Base-by-base conservation (phyloP, 495 filamentous ascomycete species). In the Aspergillus affinis region DNA sequence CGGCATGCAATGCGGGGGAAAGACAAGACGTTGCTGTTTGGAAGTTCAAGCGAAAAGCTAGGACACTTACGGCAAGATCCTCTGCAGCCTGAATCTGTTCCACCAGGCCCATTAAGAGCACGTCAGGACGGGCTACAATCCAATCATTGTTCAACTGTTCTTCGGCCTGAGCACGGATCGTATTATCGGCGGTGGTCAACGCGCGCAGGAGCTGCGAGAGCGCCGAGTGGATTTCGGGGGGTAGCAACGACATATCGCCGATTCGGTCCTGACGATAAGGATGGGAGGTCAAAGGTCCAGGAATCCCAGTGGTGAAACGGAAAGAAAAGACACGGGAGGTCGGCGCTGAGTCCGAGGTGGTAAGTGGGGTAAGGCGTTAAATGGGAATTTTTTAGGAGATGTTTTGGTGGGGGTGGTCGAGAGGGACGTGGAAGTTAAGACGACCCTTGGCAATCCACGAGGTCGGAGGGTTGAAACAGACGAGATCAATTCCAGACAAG, bases 181-280 rank as follows among this genome's bases (percentile, higher is more conserved):
- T 75, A 75, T 99, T 99, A 79, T 99, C 92, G 64, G 91, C 74
- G n/a, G 92, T 92, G 73, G 90, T 87, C 59, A 99, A 83, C 48
- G 85, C 91, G 78, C 87, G 84, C 61, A 98, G 84, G 63, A 99
- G 85, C 82, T 91, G 88, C 50, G 81, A 81, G 67, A 99, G 89
- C 73, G 91, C 89, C 64, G 84, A 79, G 75, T 90, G 89, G 71
- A 92, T 81, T 64, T 96, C 89, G 55, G 87, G 78, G 61, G 92
- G 87, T 17, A 98, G 84, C 58, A 95, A 66, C 65, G 92, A 93
- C 93, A 97, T 97, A 63, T 62, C 83, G 72, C 55, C 58, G 36
- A 41, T 41, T 13, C 9, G 12, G 12, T 56, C 53, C 23, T 59
- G 48, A 62, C 61, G 46, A 48, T 60, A 44, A 1, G 48, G 48